Percentiles rank a stretch among this genome's conserved stretches.
Conservation (phyloP, 306 rosid species). For the Ziziphus jujuba region DNA sequence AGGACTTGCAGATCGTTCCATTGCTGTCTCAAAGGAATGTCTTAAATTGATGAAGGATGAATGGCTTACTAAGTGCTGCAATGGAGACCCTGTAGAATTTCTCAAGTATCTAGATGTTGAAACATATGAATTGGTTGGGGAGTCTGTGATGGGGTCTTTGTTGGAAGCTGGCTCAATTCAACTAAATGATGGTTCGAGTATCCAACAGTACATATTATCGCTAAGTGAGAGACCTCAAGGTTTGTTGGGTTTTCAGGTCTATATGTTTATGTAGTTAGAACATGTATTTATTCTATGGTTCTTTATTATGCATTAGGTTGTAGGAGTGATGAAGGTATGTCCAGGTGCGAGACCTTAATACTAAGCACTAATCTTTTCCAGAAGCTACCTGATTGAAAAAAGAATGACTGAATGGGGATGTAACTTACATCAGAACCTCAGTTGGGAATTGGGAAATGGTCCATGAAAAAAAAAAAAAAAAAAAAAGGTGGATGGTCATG, state of each 20-base stretch:
- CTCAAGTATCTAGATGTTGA: slow-evolving; percentile 95
- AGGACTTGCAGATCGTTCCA: slow-evolving; percentile 93
- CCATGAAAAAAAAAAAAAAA: not conserved
- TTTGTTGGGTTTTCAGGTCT: slow-evolving; percentile 23
- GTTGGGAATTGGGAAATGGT: not conserved
- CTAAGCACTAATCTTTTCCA: not conserved
- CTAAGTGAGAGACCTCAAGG: slow-evolving; percentile 46
- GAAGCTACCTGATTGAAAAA: slow-evolving; percentile 1
- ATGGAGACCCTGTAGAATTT: slow-evolving; percentile 63
- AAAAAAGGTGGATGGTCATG: not conserved
- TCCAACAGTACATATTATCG: slow-evolving; percentile 50
- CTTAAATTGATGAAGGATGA: slow-evolving; percentile 86
- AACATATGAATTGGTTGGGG: slow-evolving; percentile 88
- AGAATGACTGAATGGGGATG: not conserved
- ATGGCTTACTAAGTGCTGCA: slow-evolving; percentile 79
- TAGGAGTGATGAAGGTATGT: not conserved
- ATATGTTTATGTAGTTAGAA: not conserved
- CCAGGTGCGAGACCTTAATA: not conserved
- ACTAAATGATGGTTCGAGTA: slow-evolving; percentile 52
- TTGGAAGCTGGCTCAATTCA: slow-evolving; percentile 64
- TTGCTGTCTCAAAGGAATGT: slow-evolving; percentile 77
- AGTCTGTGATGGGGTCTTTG: slow-evolving; percentile 74
- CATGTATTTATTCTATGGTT: not conserved
- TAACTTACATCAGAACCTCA: not conserved
- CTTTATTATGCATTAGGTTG: not conserved